Percentiles rank a stretch among this genome's conserved stretches.
Conservation (phyloP, 2,329 filamentous ascomycete species). For the Colletotrichum abscissum region DNA sequence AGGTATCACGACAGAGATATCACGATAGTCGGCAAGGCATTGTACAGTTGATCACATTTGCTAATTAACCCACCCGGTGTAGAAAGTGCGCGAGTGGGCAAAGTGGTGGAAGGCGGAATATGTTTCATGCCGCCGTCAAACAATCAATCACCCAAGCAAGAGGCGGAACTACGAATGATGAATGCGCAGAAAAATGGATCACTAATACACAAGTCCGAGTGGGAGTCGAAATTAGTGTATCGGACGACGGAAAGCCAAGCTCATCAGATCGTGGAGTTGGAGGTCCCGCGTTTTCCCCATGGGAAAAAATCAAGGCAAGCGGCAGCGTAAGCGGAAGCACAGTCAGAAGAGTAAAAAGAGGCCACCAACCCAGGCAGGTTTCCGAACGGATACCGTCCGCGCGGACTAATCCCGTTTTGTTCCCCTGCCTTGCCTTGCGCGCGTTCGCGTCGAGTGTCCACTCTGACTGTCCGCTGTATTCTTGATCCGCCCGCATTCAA, state of each 20-base stretch:
- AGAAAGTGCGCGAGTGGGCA: no score
- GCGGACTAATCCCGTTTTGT: background rate
- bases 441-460: background rate
- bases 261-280: conserved; percentile 31
- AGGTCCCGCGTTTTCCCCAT: conserved; percentile 19
- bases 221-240: conserved; percentile 14
- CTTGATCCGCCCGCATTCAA: conserved; percentile 21
- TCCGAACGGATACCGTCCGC: conserved; percentile 12
- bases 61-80: background rate
- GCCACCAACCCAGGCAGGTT: background rate
- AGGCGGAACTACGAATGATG: background rate
- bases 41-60: background rate
- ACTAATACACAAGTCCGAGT: background rate
- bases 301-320: conserved; percentile 12
- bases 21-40: background rate
- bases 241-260: conserved; percentile 23
- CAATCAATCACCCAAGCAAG: no score
- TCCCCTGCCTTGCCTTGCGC: background rate
- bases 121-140: background rate
- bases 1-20: background rate
- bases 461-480: conserved; percentile 6
- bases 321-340: background rate
- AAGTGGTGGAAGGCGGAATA: background rate
- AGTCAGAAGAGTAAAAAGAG: background rate
- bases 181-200: conserved; percentile 3